A percentile compares a stretch with the other conserved stretches of the same genome.
Evolutionary conservation across 495 filamentous ascomycete genomes (phyloP).

Genomic region (Penicillium mononematosum): DNA sequence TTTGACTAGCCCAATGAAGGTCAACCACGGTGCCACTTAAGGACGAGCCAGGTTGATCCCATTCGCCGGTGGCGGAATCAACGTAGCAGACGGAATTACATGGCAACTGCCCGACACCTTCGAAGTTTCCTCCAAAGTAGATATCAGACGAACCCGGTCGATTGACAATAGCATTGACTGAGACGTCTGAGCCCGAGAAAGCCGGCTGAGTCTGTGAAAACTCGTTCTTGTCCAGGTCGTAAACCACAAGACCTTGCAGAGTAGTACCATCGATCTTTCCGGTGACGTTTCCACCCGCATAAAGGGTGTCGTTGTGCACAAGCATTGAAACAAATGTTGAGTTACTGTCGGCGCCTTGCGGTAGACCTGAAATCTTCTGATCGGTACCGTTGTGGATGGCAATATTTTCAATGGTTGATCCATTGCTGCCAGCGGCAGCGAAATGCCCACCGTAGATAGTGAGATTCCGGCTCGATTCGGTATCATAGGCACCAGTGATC

Average conservation of each 20-base stretch:
- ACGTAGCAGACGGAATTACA: slow-evolving; percentile 82
- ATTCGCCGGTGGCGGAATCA: slow-evolving; percentile 63
- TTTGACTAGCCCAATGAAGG: slow-evolving; percentile 71
- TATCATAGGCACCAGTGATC: slow-evolving; percentile 74
- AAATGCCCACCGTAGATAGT: slow-evolving; percentile 92
- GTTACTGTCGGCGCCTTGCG: slow-evolving; percentile 60
- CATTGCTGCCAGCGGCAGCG: slow-evolving; percentile 64
- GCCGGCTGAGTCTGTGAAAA: slow-evolving; percentile 65
- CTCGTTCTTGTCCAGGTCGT: slow-evolving; percentile 63
- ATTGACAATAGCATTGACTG: slow-evolving; percentile 70
- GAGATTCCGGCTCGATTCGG: slow-evolving; percentile 64
- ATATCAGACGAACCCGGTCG: slow-evolving; percentile 67
- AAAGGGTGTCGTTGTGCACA: slow-evolving; percentile 67
- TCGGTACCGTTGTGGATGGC: slow-evolving; percentile 66
- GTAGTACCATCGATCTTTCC: slow-evolving; percentile 61
- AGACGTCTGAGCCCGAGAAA: slow-evolving; percentile 63
- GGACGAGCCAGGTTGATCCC: slow-evolving; percentile 71
- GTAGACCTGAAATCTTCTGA: slow-evolving; percentile 67
- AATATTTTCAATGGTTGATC: slow-evolving; percentile 73
- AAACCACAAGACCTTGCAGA: slow-evolving; percentile 75
- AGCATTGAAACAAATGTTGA: slow-evolving; percentile 74
- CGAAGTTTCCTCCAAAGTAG: slow-evolving; percentile 83
- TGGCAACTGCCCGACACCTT: slow-evolving; percentile 73
- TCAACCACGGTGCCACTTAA: slow-evolving; percentile 66
- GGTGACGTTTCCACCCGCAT: slow-evolving; percentile 75